phyloP scores from a whole-genome alignment of 2,329 filamentous ascomycete genomes.

The Talaromyces albobiverticillius region DNA sequence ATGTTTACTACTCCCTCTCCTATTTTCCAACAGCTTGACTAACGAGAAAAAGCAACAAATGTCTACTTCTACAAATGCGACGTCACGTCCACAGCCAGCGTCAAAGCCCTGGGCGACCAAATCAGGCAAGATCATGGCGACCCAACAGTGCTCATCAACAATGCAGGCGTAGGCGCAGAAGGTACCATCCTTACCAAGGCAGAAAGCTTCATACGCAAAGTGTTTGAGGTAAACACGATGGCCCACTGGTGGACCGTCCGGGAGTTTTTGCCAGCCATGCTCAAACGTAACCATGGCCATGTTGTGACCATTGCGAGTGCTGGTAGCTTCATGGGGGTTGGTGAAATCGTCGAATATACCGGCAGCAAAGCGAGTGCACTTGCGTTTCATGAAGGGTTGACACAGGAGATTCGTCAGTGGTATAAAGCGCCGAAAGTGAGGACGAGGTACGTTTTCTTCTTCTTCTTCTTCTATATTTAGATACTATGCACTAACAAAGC shows the following conservation, averaged over 20 bases:
- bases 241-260: conserved; percentile 51
- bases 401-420: conserved; percentile 35
- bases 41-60: conserved; percentile 24
- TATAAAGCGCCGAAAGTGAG: conserved; percentile 38
- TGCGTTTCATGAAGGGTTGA: conserved; percentile 52
- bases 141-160: conserved; percentile 50
- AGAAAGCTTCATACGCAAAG: conserved; percentile 44
- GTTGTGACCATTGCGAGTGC: conserved; percentile 56
- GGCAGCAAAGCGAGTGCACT: conserved; percentile 52
- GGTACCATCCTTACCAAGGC: conserved; percentile 47
- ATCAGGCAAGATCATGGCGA: conserved; percentile 42
- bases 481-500: not conserved
- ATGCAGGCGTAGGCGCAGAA: conserved; percentile 48
- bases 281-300: conserved; percentile 52
- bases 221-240: conserved; percentile 54
- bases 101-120: conserved; percentile 31
- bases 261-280: conserved; percentile 54
- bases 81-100: conserved; percentile 33
- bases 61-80: conserved; percentile 37
- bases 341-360: conserved; percentile 53
- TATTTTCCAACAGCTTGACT: not conserved
- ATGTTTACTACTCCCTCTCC: not conserved
- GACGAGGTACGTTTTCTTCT: conserved; percentile 28
- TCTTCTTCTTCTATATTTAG: not conserved
- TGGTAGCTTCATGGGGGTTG: conserved; percentile 48